A percentile compares a stretch with the other conserved stretches of the same genome.
Conservation (phyloP, 2,329 filamentous ascomycete species). For the Pyricularia sp. region DNA sequence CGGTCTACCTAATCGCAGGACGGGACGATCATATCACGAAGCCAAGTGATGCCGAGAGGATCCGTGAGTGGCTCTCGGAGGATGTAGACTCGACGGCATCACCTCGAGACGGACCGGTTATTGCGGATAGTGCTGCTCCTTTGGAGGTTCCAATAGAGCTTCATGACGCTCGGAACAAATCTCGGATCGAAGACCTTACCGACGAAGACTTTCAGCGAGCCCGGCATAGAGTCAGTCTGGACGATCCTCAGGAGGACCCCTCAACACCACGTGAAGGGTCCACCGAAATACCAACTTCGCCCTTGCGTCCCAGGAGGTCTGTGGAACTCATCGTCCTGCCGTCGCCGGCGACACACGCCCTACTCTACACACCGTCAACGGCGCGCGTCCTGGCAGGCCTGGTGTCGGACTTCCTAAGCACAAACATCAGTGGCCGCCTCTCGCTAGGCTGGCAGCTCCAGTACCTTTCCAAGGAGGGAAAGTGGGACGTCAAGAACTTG, state of each 20-base stretch:
- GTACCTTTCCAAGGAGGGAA: slow-evolving; percentile 78
- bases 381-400: slow-evolving; percentile 71
- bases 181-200: background rate
- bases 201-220: slow-evolving; percentile 23
- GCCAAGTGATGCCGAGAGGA: slow-evolving; percentile 22
- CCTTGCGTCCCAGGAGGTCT: slow-evolving; percentile 37
- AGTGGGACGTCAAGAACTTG: slow-evolving; percentile 97
- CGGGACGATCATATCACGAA: slow-evolving; percentile 64
- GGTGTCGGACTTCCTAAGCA: slow-evolving; percentile 71
- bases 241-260: slow-evolving; percentile 30
- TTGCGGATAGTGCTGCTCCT: slow-evolving; percentile 4
- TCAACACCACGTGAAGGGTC: slow-evolving; percentile 31
- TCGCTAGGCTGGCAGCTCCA: slow-evolving; percentile 86
- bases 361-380: slow-evolving; percentile 71
- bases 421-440: slow-evolving; percentile 66
- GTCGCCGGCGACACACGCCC: slow-evolving; percentile 68
- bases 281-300: slow-evolving; percentile 35
- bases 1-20: slow-evolving; percentile 71
- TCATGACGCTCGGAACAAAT: background rate
- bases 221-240: slow-evolving; percentile 1
- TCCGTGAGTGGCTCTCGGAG: slow-evolving; percentile 14
- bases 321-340: slow-evolving; percentile 65
- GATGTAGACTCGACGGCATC: background rate
- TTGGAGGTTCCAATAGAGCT: background rate
- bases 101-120: background rate